Conservation (phyloP, 169 alveolate genomes). For the Plasmodium ovale region DNA sequence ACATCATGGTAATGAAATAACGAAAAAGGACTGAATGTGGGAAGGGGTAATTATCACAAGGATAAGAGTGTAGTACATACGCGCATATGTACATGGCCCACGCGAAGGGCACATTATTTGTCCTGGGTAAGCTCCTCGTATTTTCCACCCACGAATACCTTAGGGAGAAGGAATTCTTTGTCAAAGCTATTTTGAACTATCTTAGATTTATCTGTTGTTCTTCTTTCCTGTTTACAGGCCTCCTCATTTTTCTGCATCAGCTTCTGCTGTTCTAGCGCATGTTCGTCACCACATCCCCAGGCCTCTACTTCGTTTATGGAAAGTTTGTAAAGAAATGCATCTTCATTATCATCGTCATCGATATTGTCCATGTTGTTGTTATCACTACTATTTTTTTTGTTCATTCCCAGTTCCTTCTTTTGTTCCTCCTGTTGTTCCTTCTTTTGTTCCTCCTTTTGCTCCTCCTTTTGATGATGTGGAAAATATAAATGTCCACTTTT, state of each 20-base stretch:
- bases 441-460: not conserved
- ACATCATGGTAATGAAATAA: too few species aligned
- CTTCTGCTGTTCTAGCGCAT: conserved; percentile 39
- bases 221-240: conserved; percentile 67
- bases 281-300: conserved; percentile 76
- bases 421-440: not conserved
- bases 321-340: conserved; percentile 40
- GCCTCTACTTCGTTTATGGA: conserved; percentile 71
- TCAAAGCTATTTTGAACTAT: conserved; percentile 76
- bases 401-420: not conserved
- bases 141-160: conserved; percentile 56
- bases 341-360: conserved; percentile 21
- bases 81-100: too few species aligned
- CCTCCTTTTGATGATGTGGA: conserved; percentile 41
- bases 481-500: conserved; percentile 71
- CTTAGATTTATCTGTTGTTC: conserved; percentile 60
- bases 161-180: conserved; percentile 67
- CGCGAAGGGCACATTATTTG: too few species aligned
- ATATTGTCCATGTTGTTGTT: conserved; percentile 7
- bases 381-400: not conserved
- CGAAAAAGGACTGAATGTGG: too few species aligned
- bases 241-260: conserved; percentile 48
- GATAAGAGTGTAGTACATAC: too few species aligned
- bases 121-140: conserved; percentile 33
- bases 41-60: too few species aligned